Evolutionary conservation across 2,329 filamentous ascomycete species (phyloP), one percentile per base, ranked within the genome.

Genomic region (Alternaria sp.): DNA sequence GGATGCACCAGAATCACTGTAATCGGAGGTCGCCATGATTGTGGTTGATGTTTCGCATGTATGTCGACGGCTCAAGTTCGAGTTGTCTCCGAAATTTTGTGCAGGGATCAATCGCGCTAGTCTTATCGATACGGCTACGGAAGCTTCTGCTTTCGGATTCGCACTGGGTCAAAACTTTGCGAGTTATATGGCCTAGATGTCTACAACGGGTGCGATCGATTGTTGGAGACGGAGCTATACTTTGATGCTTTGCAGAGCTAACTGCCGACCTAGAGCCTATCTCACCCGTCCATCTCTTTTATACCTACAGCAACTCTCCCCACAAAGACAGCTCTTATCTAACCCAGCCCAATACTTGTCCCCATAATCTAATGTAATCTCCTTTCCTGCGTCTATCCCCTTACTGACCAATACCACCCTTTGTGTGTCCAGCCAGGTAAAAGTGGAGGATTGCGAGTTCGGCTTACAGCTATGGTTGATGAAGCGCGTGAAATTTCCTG

Each of bases 281-380:
- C n/a, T 46, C 5, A 12, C 14, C 44, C 34, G 26, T 30, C 48
- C 43, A 22, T 59, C 24, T 24, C 71, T 65, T 57, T 62, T 75
- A 63, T 84, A 85, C 57, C 83, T 75, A 68, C 85, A 87, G 55
- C 83, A 83, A 12, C 76, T 68, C 72, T 86, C 83, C 5, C 84
- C 84, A 66, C 85, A 87, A 0, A 86, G 75, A 69, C 85, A 87
- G 11, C 75, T 78, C 71, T 87, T 87, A 64, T 86, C 81, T 48
- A 87, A 67, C 28, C 84, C 81, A 48, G 80, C 79, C 85, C 86
- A 87, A 66, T 88, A 88, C 58, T 82, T 82, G 67, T 85, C 82
- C 12, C 84, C 86, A 66, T 88, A 87, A 62, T 88, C 86, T 6
- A 87, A 83, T 11, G 85, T 87, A 51, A 88, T 80, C 70, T 88